These are phyloP conservation scores for Penicillium sp. DNA, from an alignment of 2,329 filamentous ascomycete genomes.

Conservation along the genomic window DNA sequence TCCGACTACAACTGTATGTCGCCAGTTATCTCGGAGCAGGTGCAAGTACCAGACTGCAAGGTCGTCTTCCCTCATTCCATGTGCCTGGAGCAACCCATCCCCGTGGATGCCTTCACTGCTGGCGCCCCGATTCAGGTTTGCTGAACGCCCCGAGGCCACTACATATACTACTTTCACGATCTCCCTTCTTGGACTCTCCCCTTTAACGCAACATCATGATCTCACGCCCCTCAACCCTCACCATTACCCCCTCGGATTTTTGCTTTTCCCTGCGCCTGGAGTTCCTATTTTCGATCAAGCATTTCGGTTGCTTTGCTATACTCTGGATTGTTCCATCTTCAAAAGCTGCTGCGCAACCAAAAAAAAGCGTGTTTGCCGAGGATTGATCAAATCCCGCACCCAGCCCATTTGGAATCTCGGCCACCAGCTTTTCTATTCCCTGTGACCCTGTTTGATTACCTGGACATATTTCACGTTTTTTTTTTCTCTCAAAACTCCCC, in stretches of 20 bases:
- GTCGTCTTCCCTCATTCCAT: conserved; percentile 38
- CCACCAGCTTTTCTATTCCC: conserved; percentile 25
- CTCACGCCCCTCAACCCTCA: conserved; percentile 4
- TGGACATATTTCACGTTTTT: conserved; percentile 21
- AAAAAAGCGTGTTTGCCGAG: conserved; percentile 20
- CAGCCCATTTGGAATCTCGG: conserved; percentile 22
- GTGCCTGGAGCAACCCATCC: conserved; percentile 39
- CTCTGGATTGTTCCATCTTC: conserved; percentile 1
- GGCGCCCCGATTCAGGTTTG: conserved; percentile 38
- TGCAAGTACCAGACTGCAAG: conserved; percentile 40
- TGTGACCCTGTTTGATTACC: conserved; percentile 8
- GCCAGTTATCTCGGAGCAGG: conserved; percentile 42
- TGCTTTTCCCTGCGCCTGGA: conserved; percentile 4
- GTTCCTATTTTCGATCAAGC: conserved; percentile 4
- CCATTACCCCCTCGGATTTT: background rate
- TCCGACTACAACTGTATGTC: conserved; percentile 45
- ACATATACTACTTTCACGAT: conserved; percentile 15
- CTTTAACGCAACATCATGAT: conserved; percentile 7
- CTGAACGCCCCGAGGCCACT: conserved; percentile 32
- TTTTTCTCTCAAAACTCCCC: conserved; percentile 12
- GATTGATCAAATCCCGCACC: conserved; percentile 4
- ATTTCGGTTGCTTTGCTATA: conserved; percentile 14
- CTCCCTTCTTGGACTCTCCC: background rate
- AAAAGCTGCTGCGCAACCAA: conserved; percentile 25
- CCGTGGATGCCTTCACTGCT: conserved; percentile 32